Percentiles rank a stretch among this genome's conserved stretches.
Evolutionary conservation across 2,329 filamentous ascomycete genomes (phyloP).

Genomic region (Phymatotrichopsis omnivora): DNA sequence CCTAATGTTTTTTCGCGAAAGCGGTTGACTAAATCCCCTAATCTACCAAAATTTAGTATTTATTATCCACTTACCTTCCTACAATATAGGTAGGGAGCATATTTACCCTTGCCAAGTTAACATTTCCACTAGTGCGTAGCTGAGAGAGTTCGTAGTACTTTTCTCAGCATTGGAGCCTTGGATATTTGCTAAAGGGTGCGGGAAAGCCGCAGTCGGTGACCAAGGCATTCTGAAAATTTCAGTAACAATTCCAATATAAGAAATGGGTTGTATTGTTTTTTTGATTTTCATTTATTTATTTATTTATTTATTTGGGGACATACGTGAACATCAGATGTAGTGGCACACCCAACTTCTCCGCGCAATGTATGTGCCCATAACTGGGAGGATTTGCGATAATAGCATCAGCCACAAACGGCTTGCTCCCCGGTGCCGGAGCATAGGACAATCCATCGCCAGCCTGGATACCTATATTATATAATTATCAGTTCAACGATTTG

Average conservation of each 20-base stretch:
- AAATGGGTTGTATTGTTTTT: background rate
- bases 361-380: constrained; percentile 65
- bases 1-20: constrained; percentile 67
- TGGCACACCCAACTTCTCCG: constrained; percentile 64
- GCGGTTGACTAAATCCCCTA: constrained; percentile 83
- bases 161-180: constrained; percentile 64
- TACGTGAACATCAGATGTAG: constrained; percentile 85
- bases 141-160: constrained; percentile 70
- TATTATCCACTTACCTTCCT: background rate
- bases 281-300: background rate
- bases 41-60: constrained; percentile 25
- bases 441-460: constrained; percentile 29
- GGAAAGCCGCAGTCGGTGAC: constrained; percentile 75
- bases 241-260: constrained; percentile 5
- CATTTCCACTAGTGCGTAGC: constrained; percentile 77
- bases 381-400: constrained; percentile 72
- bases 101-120: constrained; percentile 72
- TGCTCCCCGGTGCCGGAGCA: constrained; percentile 28
- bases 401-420: constrained; percentile 71
- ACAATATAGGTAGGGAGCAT: constrained; percentile 21
- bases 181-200: constrained; percentile 77
- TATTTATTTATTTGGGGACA: constrained; percentile 33
- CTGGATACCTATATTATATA: constrained; percentile 25
- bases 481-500: constrained; percentile 36
- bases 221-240: constrained; percentile 60